Evolutionary conservation across 2,329 filamentous ascomycete genomes (phyloP).

Genomic region (Neoarthrinium moseri): DNA sequence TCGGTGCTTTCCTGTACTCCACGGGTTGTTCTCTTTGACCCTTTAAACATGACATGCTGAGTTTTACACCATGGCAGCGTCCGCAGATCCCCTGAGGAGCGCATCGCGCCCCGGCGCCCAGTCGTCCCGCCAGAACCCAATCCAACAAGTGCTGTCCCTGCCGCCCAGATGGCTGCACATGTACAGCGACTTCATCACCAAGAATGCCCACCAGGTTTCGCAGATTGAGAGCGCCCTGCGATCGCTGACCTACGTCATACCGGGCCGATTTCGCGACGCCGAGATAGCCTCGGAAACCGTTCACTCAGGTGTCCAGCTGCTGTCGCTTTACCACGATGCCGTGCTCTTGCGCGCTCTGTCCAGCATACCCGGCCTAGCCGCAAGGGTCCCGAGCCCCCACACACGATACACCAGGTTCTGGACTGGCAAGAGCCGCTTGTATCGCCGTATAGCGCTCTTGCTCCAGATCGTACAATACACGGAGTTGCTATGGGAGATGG

Average conservation of each 20-base stretch:
- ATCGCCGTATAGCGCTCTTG: slow-evolving; percentile 76
- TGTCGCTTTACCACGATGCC: slow-evolving; percentile 90
- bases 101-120: slow-evolving; percentile 16
- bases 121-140: slow-evolving; percentile 20
- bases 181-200: slow-evolving; percentile 90
- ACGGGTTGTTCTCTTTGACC: no score
- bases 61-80: slow-evolving; percentile 7
- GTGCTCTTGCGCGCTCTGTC: slow-evolving; percentile 70
- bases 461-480: slow-evolving; percentile 93
- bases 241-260: slow-evolving; percentile 93
- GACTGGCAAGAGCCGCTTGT: slow-evolving; percentile 64
- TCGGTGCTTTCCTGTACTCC: no score
- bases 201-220: slow-evolving; percentile 89
- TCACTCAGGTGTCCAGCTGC: slow-evolving; percentile 83
- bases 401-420: slow-evolving; percentile 68
- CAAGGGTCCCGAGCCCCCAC: slow-evolving; percentile 56
- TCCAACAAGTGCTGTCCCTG: slow-evolving; percentile 50
- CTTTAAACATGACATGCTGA: no score
- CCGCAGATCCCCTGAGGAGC: slow-evolving; percentile 10
- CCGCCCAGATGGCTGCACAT: slow-evolving; percentile 66
- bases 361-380: slow-evolving; percentile 55
- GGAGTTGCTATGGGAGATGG: slow-evolving; percentile 96
- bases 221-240: slow-evolving; percentile 93
- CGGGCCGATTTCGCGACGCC: slow-evolving; percentile 85
- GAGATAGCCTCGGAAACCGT: slow-evolving; percentile 93